A percentile compares a stretch with the other conserved stretches of the same genome.
phyloP scores from a whole-genome alignment of 2,329 filamentous ascomycete species.

The Clonostachys rhizophaga region DNA sequence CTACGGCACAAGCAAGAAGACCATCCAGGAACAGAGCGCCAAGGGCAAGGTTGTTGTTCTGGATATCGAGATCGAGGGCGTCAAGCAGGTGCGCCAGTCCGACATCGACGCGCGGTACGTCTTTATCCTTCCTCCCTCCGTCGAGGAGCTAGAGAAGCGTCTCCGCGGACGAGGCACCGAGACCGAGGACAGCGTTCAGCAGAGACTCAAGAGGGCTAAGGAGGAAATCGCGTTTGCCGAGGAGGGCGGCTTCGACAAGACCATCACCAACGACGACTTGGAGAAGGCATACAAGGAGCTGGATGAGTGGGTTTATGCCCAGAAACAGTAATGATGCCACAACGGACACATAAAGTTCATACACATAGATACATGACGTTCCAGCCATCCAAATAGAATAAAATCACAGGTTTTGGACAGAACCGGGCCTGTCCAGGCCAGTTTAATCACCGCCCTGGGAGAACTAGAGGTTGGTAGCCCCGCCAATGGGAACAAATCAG shows the following conservation, averaged over 20 bases:
- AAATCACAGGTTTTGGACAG: too few relatives aligned
- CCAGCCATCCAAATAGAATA: too few relatives aligned
- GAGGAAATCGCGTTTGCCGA: slow-evolving; percentile 71
- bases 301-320: slow-evolving; percentile 37
- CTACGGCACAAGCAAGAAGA: slow-evolving; percentile 80
- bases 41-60: slow-evolving; percentile 74
- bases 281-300: slow-evolving; percentile 48
- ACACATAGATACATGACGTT: too few relatives aligned
- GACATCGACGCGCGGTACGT: slow-evolving; percentile 73
- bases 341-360: too few relatives aligned
- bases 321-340: too few relatives aligned
- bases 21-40: slow-evolving; percentile 69
- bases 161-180: slow-evolving; percentile 76
- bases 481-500: too few relatives aligned
- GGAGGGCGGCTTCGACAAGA: slow-evolving; percentile 47
- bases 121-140: slow-evolving; percentile 77
- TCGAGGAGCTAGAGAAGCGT: slow-evolving; percentile 69
- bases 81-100: slow-evolving; percentile 85
- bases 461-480: too few relatives aligned
- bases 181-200: slow-evolving; percentile 64
- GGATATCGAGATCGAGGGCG: slow-evolving; percentile 97
- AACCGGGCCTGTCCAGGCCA: too few relatives aligned
- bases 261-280: slow-evolving; percentile 36
- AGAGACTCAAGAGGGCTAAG: slow-evolving; percentile 66
- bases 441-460: too few relatives aligned